phyloP scores from a whole-genome alignment of 2,329 filamentous ascomycete species.

The Fusarium sp. region DNA sequence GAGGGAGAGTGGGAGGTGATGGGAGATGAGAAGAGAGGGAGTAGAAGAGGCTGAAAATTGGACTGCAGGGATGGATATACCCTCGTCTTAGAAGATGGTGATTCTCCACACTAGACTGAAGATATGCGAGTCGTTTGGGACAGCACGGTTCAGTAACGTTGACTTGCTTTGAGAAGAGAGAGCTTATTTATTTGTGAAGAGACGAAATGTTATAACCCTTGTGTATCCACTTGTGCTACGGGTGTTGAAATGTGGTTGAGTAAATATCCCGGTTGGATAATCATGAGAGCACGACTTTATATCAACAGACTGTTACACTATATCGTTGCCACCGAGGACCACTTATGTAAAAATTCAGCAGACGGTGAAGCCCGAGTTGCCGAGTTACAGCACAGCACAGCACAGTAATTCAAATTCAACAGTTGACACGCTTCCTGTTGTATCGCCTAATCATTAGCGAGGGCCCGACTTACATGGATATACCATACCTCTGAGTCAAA shows the following conservation, averaged over 20 bases:
- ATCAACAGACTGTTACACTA: not conserved
- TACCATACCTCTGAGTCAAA: not conserved
- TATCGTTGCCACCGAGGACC: not conserved
- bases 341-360: conserved; percentile 10
- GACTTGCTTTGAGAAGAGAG: conserved; percentile 17
- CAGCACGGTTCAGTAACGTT: conserved; percentile 26
- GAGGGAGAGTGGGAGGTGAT: too few species aligned
- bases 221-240: not conserved
- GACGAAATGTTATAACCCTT: not conserved
- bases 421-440: not conserved
- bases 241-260: not conserved
- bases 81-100: conserved; percentile 3
- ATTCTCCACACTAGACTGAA: conserved; percentile 3
- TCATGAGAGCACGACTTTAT: not conserved
- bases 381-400: not conserved
- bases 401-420: not conserved
- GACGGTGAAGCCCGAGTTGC: conserved; percentile 20
- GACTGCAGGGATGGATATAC: not conserved
- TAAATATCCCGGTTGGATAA: not conserved
- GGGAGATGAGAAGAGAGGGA: too few species aligned
- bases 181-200: conserved; percentile 10
- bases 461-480: conserved; percentile 19
- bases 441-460: conserved; percentile 1
- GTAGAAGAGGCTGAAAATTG: not conserved
- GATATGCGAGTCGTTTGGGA: conserved; percentile 27